phyloP scores from a whole-genome alignment of 192 early-diverging fungal genomes.

The Backusella parvicylindrica region DNA sequence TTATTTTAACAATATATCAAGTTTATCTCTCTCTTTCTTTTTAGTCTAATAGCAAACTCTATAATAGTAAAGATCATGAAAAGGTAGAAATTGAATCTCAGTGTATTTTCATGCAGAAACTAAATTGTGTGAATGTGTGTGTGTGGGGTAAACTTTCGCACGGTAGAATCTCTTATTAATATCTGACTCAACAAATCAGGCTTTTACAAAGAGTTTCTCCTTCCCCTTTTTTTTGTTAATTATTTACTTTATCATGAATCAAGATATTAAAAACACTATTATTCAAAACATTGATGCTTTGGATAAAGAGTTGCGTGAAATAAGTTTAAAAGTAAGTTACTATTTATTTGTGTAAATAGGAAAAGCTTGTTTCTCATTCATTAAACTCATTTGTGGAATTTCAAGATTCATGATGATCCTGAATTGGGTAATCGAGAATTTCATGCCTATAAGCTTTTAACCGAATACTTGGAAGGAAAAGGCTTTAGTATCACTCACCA shows the following conservation, averaged over 20 bases:
- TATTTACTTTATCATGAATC: neutral
- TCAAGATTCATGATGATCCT: constrained; percentile 55
- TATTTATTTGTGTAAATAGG: neutral
- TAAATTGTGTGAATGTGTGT: neutral
- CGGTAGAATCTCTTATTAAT: neutral
- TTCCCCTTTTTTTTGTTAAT: neutral
- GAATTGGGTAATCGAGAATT: constrained; percentile 54
- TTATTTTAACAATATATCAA: no score
- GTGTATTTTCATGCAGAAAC: neutral
- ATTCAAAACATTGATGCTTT: constrained; percentile 4
- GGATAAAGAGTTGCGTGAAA: constrained; percentile 36
- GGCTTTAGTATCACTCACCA: constrained; percentile 59
- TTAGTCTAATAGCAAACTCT: neutral
- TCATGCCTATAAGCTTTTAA: constrained; percentile 59
- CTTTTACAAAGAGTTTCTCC: neutral
- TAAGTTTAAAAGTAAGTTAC: constrained; percentile 39
- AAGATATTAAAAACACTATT: constrained; percentile 12
- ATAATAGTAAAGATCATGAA: neutral
- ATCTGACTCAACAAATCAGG: neutral
- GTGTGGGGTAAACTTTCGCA: neutral
- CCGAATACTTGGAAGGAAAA: constrained; percentile 56
- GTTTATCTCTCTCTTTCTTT: no score
- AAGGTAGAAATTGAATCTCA: neutral
- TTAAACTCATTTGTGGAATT: neutral
- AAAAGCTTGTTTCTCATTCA: neutral